phyloP scores from a whole-genome alignment of 179 eudicot genomes.

The Beta corolliflora region DNA sequence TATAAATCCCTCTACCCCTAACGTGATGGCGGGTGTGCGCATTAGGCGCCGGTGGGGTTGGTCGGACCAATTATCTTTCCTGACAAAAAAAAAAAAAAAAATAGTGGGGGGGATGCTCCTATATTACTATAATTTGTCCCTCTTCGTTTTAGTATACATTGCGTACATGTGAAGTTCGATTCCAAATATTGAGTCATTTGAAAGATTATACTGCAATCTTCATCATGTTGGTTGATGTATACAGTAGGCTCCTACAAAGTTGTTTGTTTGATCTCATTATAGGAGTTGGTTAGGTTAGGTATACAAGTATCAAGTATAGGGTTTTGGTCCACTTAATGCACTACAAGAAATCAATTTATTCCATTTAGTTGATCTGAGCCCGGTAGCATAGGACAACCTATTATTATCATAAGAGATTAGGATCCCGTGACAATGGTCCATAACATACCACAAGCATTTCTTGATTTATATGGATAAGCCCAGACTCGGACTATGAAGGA shows the following conservation, averaged over 20 bases:
- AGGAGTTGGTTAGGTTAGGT: slow-evolving; percentile 2
- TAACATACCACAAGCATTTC: neutral
- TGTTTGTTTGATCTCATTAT: neutral
- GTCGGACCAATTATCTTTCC: too few relatives aligned
- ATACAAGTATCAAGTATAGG: neutral
- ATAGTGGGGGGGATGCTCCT: too few relatives aligned
- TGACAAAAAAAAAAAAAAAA: too few relatives aligned
- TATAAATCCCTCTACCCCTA: too few relatives aligned
- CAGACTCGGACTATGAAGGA: too few relatives aligned
- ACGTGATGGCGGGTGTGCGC: too few relatives aligned
- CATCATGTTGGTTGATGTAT: neutral
- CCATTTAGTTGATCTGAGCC: neutral
- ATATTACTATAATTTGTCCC: too few relatives aligned
- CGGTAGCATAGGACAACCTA: neutral
- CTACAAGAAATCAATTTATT: neutral
- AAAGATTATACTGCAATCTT: neutral
- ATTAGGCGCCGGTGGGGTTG: too few relatives aligned
- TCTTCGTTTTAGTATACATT: neutral
- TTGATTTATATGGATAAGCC: neutral
- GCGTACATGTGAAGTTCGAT: neutral
- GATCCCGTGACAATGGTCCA: slow-evolving; percentile 3
- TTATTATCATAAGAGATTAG: neutral
- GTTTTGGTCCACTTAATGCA: slow-evolving; percentile 21
- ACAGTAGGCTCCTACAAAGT: neutral
- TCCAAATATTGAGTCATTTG: neutral